A percentile compares a stretch with the other conserved stretches of the same genome.
These are phyloP conservation scores for Pezicula radicicola DNA, from an alignment of 2,329 filamentous ascomycete genomes.

Conservation along the genomic window DNA sequence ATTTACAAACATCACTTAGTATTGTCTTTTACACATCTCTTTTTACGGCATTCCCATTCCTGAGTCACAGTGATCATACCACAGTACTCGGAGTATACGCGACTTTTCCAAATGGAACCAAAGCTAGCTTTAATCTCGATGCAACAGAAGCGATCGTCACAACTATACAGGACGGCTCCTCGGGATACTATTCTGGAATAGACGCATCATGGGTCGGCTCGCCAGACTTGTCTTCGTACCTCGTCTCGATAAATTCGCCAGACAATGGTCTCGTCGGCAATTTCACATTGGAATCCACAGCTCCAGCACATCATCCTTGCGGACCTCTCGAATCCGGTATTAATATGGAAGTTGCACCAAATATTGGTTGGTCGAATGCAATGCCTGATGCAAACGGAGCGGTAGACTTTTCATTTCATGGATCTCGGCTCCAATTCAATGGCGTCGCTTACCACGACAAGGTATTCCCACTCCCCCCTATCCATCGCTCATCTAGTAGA, in stretches of 20 bases:
- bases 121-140: not conserved
- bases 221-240: conserved; percentile 10
- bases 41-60: conserved; percentile 33
- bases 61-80: not conserved
- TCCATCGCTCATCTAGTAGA: too few species aligned
- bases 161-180: conserved; percentile 8
- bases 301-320: conserved; percentile 25
- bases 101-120: conserved; percentile 12
- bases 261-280: conserved; percentile 10
- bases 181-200: conserved; percentile 10
- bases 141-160: conserved; percentile 10
- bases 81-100: conserved; percentile 8
- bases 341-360: conserved; percentile 24
- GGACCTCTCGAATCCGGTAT: conserved; percentile 13
- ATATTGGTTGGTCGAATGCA: conserved; percentile 36
- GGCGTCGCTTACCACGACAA: conserved; percentile 44
- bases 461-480: conserved; percentile 14
- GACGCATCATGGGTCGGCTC: conserved; percentile 10
- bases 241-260: conserved; percentile 10
- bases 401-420: conserved; percentile 23
- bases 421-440: conserved; percentile 28
- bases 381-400: conserved; percentile 30
- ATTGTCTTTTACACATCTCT: conserved; percentile 31
- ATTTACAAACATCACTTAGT: conserved; percentile 23
- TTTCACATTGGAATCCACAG: conserved; percentile 7